Evolutionary conservation across 2,329 filamentous ascomycete species (phyloP), one percentile per base, ranked within the genome.

Genomic region (Furcasterigmium sp.): DNA sequence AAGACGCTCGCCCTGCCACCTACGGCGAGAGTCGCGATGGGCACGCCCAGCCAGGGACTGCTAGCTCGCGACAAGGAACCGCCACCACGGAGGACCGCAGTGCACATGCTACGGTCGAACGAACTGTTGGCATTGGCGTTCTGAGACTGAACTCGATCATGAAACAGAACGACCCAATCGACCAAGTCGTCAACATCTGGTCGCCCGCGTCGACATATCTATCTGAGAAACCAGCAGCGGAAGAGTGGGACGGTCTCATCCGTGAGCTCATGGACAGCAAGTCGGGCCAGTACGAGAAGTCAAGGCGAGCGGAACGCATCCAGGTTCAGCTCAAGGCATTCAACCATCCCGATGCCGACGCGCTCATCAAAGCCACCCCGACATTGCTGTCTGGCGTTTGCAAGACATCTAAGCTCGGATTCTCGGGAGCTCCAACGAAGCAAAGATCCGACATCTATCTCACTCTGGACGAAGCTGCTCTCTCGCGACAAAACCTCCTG

Each of bases 361-460:
- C 69, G 0, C 75, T 98, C 32, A 85, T 97, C 57, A 88, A 86
- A 56, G 82, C 85, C 38, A 95, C 89, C 3, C 93, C 93, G 0
- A 97, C 91, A 0, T 68, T 94, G 13, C 78, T 98, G 13, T 85
- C 94, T 40, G 84, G 85, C 41, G 79, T 97, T 46, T 75, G 76
- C 45, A 85, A 85, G 61, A 95, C 91, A 1, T 85, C 76, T 55
- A 93, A 93, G 60, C 91, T 97, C 62, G 93, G 91, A 2, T 97
- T 98, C 60, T 88, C 91, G 4, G 91, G 91, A 11, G 91, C 91
- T 2, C 91, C 93, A 0, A 90, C 85, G 0, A 91, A 89, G 59
- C 76, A 86, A 14, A 77, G 94, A 54, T 96, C 90, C 10, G 94
- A 98, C 61, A 97, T 98, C 40, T 98, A 98, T 59, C 65, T 98